Percentiles rank a stretch among this genome's conserved stretches.
phyloP scores from a whole-genome alignment of 139 green algal genomes.

The Auxenochlorella protothecoides region DNA sequence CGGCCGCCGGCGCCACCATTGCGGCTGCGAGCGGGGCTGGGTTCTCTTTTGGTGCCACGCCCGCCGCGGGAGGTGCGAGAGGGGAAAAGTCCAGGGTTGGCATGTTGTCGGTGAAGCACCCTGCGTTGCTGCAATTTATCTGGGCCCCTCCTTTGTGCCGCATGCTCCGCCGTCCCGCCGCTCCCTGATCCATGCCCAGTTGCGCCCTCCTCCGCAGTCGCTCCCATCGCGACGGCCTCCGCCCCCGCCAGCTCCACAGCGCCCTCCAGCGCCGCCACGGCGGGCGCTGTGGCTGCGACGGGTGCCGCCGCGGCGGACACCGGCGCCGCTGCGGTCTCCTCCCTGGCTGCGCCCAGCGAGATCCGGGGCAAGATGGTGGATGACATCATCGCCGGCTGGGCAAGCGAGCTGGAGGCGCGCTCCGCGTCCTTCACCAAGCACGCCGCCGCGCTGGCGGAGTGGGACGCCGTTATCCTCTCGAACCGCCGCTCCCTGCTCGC shows the following conservation, averaged over 20 bases:
- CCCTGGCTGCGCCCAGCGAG: conserved; percentile 13
- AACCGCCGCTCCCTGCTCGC: conserved; percentile 67
- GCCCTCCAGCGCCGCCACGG: not conserved
- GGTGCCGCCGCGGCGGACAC: conserved; percentile 1
- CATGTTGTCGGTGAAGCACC: no score
- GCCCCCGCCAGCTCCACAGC: conserved; percentile 1
- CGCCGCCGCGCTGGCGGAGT: conserved; percentile 60
- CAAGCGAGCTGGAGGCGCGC: conserved; percentile 69
- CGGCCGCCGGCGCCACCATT: no score
- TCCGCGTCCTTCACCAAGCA: conserved; percentile 65
- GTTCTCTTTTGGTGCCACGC: not conserved
- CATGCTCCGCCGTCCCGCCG: no score
- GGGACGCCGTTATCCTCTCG: conserved; percentile 69
- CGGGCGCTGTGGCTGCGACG: not conserved
- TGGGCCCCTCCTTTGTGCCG: not conserved
- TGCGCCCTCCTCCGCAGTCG: not conserved
- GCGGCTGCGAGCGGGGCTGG: no score
- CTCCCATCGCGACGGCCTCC: not conserved
- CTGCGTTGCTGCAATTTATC: not conserved
- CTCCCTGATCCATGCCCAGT: not conserved
- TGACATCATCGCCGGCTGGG: conserved; percentile 65
- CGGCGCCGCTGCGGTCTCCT: not conserved
- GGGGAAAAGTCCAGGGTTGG: no score
- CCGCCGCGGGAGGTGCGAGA: no score
- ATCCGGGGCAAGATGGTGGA: conserved; percentile 45